Evolutionary conservation across 1,284 basidiomycete species (phyloP), one percentile per base, ranked within the genome.

Genomic region (Ceratobasidium sp.): DNA sequence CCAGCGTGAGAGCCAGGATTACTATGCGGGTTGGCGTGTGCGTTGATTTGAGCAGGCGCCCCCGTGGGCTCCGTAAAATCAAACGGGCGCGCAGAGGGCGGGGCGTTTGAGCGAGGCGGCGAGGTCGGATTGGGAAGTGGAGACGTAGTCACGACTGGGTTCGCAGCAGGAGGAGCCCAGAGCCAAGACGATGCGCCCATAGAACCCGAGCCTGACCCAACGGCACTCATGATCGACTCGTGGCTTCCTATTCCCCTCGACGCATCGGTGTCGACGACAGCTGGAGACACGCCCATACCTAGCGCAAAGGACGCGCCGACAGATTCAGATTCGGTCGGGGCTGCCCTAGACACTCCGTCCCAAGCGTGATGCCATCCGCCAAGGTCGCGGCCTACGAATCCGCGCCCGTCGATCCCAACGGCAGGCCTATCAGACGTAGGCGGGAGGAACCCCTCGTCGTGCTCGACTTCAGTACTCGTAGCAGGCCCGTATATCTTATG

Each of bases 351-450:
- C 21, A 38, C 26, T 59, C 43, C 38, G 43, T 44, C 23, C 67
- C 67, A 70, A 9, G 49, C 28, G 2, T 54, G 41, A 32, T 70
- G 41, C 67, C 67, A 70, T 26, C 44, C 32, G 23, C 44, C 67
- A 18, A 54, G 30, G 3, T 70, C 67, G 26, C 67, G 67, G 6
- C 67, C 67, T n/a, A 70, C 67, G 32, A 35, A 70, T 21, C 67
- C 67, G 14, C 67, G 41, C 23, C 14, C 3, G 55, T 70, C 55
- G 4, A 59, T 3, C 8, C 67, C 67, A 1, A 70, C 67, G 11
- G 30, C 18, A 11, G 67, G 54, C n/a, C 67, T 26, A 41, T 70
- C 67, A 11, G 55, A 41, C 13, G 28, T 30, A n/a, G 67, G 67
- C 41, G 67, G 67, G n/a, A 70, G 6, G 43, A 70, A 46, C 16